Evolutionary conservation across 768 basidiomycete species (phyloP), one percentile per base, ranked within the genome.

Genomic region (Naganishia friedmannii): DNA sequence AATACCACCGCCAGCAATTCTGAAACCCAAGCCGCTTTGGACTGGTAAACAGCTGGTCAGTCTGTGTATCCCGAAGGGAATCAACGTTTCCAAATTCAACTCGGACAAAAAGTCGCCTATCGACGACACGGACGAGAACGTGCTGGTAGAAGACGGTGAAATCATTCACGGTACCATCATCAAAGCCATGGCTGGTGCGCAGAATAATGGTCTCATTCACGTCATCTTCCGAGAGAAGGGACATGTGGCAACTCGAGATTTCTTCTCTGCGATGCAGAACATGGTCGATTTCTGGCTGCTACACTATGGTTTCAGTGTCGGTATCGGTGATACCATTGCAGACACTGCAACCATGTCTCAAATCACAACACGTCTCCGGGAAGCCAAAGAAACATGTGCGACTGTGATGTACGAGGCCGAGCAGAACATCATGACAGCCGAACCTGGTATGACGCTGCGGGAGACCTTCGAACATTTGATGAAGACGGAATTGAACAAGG

Each of bases 281-380:
- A 88, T 98, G 68, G 93, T 98, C 82, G 97, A 99, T 82, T 98
- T 87, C 81, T 99, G 95, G 95, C 86, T 98, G 8, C 92, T 98
- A 84, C 96, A 99, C 83, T 94, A 94, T 72, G 95, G 96, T 45
- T 99, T 98, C 86, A 93, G 91, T 74, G 98, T 98, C 77, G 96
- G 96, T 68, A 99, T 99, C 72, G 96, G 95, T 46, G 96, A 98
- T 82, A 98, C 96, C 3, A 93, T 99, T 67, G 95, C 95, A 31
- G 95, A 95, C 77, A 85, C 86, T 66, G 86, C 84, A 37, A 95
- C 93, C 46, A 97, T 97, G 94, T 84, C 83, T 13, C 87, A 85
- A 75, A 96, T 99, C 79, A 90, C 89, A 0, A 82, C 88, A 70
- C 89, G 89, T 63, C 95, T 98, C 71, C 85, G 87, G 7, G 85